Evolutionary conservation across 768 basidiomycete genomes (phyloP), one percentile per base, ranked within the genome.

Genomic region (Boletellus ananiceps): DNA sequence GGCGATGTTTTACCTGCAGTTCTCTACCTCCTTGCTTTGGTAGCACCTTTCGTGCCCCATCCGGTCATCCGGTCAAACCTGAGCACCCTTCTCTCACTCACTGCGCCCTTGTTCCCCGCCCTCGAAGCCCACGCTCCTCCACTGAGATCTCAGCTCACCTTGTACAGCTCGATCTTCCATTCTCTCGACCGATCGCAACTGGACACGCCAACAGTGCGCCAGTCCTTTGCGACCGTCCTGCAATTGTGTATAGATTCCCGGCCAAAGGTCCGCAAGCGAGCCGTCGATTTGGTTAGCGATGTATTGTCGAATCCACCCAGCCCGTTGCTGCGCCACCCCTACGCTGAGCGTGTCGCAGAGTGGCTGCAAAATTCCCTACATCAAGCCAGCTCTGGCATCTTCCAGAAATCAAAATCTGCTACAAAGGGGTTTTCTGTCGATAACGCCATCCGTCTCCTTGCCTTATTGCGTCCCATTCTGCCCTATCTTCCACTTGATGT

Each of bases 251-350:
- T 92, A 38, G 96, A 99, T 70, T 78, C 84, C 4, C 74, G 96
- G 44, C 96, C 96, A 16, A 97, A 98, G 72, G 93, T 99, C 45
- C 83, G 96, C 48, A 93, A 81, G 68, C 83, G 86, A 62, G 93
- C 94, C 19, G 84, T 86, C 40, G 94, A 97, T 61, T 79, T 88
- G 16, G 78, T 99, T 29, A 79, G 77, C 58, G 86, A 89, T 57
- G 76, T 93, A 4, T 73, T 99, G 32, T 74, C 77, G 14, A 75
- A 75, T 21, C 92, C 93, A 8, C 88, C 91, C 3, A 74, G 83
- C 4, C 95, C 95, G 0, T 74, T 87, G 33, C 59, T 80, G 5
- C 68, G 76, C 19, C 96, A 99, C 71, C 94, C 96, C 0, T 99
- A 96, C 64, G 77, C 90, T 0, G 79, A 85, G 34, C 75, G 82